Evolutionary conservation across 2,329 filamentous ascomycete species (phyloP).

Genomic region (Aspergillus tamarii): DNA sequence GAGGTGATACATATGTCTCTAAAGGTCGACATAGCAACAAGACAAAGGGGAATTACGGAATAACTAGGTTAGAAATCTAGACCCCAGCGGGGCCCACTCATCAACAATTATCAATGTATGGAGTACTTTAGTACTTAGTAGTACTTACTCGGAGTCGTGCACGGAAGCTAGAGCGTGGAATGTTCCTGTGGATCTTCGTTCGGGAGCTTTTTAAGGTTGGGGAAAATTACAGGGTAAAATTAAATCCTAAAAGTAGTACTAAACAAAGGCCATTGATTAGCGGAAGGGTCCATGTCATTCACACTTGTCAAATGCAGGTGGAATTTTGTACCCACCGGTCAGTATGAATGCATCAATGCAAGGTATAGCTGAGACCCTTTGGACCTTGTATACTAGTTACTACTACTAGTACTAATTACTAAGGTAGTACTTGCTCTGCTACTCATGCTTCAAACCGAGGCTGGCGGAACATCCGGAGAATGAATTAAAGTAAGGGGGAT

Average conservation of each 20-base stretch:
- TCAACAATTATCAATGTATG: neutral
- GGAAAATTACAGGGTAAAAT: neutral
- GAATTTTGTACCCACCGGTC: neutral
- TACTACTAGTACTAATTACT: neutral
- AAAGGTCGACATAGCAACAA: neutral
- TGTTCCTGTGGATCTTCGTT: conserved; percentile 9
- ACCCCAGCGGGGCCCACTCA: neutral
- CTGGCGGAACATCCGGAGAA: neutral
- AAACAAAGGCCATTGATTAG: neutral
- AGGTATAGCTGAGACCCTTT: neutral
- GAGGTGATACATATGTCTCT: neutral
- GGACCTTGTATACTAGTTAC: neutral
- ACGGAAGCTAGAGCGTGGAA: conserved; percentile 13
- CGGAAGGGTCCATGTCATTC: neutral
- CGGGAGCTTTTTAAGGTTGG: conserved; percentile 6
- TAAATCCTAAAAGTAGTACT: neutral
- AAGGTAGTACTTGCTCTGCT: neutral
- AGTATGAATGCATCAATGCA: neutral
- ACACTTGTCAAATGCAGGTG: neutral
- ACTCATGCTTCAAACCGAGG: neutral
- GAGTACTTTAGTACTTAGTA: too few species aligned
- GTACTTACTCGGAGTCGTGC: neutral
- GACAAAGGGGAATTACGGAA: neutral
- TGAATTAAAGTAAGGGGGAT: neutral
- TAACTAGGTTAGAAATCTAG: neutral